phyloP scores from a whole-genome alignment of 192 early-diverging fungal species.

The Endogone sp. region DNA sequence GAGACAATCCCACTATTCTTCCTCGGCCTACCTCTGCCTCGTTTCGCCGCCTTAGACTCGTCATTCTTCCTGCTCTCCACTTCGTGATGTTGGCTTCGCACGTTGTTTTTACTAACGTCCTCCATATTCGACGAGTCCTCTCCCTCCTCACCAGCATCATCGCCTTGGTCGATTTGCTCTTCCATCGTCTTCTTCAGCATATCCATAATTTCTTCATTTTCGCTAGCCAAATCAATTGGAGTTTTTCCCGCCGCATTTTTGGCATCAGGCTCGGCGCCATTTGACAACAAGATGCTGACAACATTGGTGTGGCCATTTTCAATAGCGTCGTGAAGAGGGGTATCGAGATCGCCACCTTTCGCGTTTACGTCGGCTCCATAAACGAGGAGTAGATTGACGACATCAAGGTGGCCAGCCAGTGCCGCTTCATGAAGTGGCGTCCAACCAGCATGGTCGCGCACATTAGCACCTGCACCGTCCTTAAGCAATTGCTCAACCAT shows the following conservation, averaged over 20 bases:
- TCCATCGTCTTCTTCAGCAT: background rate
- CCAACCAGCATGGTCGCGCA: conserved; percentile 61
- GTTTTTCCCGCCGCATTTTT: conserved; percentile 54
- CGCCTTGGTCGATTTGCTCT: background rate
- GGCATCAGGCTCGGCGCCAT: conserved; percentile 44
- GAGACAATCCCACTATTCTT: background rate
- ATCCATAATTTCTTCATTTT: conserved; percentile 17
- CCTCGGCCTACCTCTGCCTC: background rate
- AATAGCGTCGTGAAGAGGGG: conserved; percentile 65
- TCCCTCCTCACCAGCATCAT: background rate
- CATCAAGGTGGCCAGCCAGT: conserved; percentile 46
- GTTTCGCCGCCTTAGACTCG: background rate
- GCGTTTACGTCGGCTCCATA: conserved; percentile 58
- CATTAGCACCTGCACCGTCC: conserved; percentile 55
- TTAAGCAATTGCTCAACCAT: conserved; percentile 47
- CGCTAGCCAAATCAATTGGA: conserved; percentile 48
- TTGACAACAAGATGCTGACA: conserved; percentile 35
- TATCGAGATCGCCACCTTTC: conserved; percentile 57
- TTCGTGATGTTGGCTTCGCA: background rate
- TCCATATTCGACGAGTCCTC: background rate
- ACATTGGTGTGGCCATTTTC: conserved; percentile 47
- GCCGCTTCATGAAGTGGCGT: conserved; percentile 67
- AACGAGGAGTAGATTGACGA: conserved; percentile 46
- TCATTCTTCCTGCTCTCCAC: background rate
- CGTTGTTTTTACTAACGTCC: background rate